Evolutionary conservation across 2,329 filamentous ascomycete species (phyloP), one percentile per base, ranked within the genome.

Genomic region (Phoma sp.): DNA sequence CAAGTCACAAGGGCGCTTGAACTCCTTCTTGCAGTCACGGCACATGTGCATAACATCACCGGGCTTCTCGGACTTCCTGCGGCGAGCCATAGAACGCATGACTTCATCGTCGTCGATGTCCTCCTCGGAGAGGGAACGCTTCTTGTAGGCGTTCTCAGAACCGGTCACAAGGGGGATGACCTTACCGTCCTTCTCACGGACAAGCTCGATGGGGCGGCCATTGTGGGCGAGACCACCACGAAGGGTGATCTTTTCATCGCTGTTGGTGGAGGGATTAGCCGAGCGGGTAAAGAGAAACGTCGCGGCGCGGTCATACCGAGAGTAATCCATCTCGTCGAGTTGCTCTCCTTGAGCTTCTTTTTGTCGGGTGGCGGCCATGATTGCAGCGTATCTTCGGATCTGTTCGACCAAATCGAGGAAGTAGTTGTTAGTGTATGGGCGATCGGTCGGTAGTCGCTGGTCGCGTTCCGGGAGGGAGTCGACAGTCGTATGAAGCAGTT

Each of bases 351-450:
- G 81, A 58, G 80, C 81, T 69, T 84, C 81, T 68, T 86, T 86
- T 68, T 89, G 84, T 70, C 91, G 88, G 62, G 87, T 85, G 64
- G 87, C 87, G 60, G 88, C 87, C 68, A 97, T 86, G 74, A 95
- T 90, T 68, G 87, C 85, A 57, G 91, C 93, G 85, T 96, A 96
- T 73, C 91, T 86, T 73, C 88, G 86, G 67, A 97, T 92, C 84
- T 97, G 93, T 75, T 96, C 91, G 75, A 96, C 88, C 58, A 98
- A 87, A 80, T 98, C 93, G 79, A 97, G 89, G 75, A 97, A 97
- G 79, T 98, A 98, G 73, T 91, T 91, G 83, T 90, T 91, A 83
- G 89, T 95, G 82, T 97, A 98, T 64, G 92, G 91, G 68, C 89
- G 88, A 77, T 98, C 93, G 77, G 86, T 82, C 56, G 90, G 89